Evolutionary conservation across 1,284 basidiomycete species (phyloP).

Genomic region (Cutaneotrichosporon daszewskae): DNA sequence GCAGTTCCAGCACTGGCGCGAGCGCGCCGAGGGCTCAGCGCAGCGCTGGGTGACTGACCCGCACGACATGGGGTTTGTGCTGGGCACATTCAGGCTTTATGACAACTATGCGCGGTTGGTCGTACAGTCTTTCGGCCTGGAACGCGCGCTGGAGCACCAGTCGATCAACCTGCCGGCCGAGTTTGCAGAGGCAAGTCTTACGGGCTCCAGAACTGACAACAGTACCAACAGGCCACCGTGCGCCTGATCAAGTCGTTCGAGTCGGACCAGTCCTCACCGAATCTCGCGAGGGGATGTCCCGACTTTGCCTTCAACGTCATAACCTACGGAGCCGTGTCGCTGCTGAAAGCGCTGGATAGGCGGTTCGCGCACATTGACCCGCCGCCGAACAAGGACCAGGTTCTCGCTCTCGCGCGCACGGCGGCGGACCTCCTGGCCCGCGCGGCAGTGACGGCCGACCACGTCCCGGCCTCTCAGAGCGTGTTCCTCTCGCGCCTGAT

Average conservation of each 20-base stretch:
- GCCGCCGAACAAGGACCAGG: background rate
- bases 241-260: constrained; percentile 26
- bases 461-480: constrained; percentile 23
- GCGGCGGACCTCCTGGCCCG: constrained; percentile 28
- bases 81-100: constrained; percentile 23
- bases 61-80: too few relatives aligned
- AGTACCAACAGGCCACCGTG: constrained; percentile 25
- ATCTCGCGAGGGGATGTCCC: constrained; percentile 21
- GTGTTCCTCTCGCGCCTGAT: constrained; percentile 18
- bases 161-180: constrained; percentile 13
- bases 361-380: constrained; percentile 11
- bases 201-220: background rate
- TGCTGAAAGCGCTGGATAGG: constrained; percentile 18
- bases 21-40: constrained; percentile 5
- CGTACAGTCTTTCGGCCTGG: constrained; percentile 25
- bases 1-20: constrained; percentile 24
- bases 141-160: constrained; percentile 15
- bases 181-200: constrained; percentile 24
- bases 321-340: constrained; percentile 31
- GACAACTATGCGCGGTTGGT: constrained; percentile 28
- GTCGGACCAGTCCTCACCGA: constrained; percentile 9
- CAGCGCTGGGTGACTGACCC: background rate
- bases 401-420: constrained; percentile 10
- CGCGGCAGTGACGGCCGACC: constrained; percentile 21
- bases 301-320: constrained; percentile 30